Conservation (phyloP, 1,284 basidiomycete species). For the Trichosporon inkin region DNA sequence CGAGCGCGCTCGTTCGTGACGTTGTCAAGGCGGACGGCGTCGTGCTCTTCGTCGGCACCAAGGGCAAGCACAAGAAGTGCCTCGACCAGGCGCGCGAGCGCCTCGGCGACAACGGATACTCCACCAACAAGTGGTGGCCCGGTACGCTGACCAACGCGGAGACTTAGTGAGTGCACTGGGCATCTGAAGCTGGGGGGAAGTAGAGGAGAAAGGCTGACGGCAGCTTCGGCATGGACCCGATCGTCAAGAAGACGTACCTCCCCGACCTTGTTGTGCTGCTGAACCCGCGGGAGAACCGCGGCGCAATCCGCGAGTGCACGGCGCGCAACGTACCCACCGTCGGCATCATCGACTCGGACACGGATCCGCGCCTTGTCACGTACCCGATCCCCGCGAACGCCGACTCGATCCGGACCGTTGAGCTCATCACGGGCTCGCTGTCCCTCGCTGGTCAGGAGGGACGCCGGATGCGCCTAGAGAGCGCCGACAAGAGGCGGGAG, state of each 20-base stretch:
- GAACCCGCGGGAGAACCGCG: conserved; percentile 77
- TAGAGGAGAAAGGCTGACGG: not conserved
- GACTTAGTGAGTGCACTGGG: conserved; percentile 55
- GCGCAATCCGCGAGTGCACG: conserved; percentile 80
- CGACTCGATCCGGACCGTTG: conserved; percentile 76
- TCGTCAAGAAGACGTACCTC: conserved; percentile 60
- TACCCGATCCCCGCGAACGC: conserved; percentile 94
- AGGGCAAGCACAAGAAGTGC: conserved; percentile 67
- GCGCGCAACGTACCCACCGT: conserved; percentile 78
- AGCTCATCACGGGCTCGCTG: conserved; percentile 83
- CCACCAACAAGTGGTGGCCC: conserved; percentile 86
- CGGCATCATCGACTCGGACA: conserved; percentile 89
- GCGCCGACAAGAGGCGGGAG: conserved; percentile 4
- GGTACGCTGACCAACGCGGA: conserved; percentile 89
- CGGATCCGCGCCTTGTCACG: conserved; percentile 93
- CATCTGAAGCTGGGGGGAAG: not conserved
- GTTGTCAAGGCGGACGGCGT: conserved; percentile 77
- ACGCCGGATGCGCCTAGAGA: conserved; percentile 22
- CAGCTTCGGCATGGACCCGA: conserved; percentile 61
- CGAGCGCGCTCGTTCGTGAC: conserved; percentile 78
- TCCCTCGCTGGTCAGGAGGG: conserved; percentile 89
- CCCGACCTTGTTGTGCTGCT: conserved; percentile 87
- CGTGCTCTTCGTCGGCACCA: conserved; percentile 85
- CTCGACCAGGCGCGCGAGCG: conserved; percentile 77
- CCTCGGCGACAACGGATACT: conserved; percentile 68